Evolutionary conservation across 306 rosid genomes (phyloP).

Genomic region (Vigna unguiculata): DNA sequence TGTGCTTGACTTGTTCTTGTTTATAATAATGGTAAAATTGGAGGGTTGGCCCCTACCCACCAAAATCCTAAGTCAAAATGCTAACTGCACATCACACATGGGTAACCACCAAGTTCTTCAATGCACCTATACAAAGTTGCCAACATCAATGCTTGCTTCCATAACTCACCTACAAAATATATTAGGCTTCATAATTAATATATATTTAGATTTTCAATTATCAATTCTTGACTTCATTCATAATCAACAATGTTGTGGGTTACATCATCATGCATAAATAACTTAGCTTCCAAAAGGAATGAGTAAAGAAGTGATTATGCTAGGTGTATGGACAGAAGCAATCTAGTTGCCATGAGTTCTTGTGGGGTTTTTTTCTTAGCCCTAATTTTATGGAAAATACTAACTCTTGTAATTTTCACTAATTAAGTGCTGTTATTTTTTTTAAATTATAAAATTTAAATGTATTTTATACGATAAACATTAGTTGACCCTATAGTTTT

Average conservation of each 20-base stretch:
- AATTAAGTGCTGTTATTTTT: too few relatives aligned
- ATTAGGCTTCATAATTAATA: neutral
- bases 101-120: slow-evolving; percentile 11
- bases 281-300: slow-evolving; percentile 10
- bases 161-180: neutral
- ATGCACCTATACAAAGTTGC: neutral
- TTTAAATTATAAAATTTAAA: too few relatives aligned
- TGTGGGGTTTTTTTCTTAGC: neutral
- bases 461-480: too few relatives aligned
- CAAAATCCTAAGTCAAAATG: slow-evolving; percentile 17
- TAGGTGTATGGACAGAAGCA: slow-evolving; percentile 31
- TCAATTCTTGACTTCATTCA: slow-evolving; percentile 18
- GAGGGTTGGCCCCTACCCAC: slow-evolving; percentile 45
- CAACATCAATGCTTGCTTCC: slow-evolving; percentile 8
- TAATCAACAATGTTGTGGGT: slow-evolving; percentile 7
- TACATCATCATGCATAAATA: slow-evolving; percentile 13
- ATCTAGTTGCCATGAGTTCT: neutral
- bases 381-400: too few relatives aligned
- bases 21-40: slow-evolving; percentile 24
- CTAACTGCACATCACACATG: neutral
- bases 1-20: slow-evolving; percentile 39
- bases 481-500: neutral
- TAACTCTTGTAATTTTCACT: too few relatives aligned
- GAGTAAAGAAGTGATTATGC: slow-evolving; percentile 20
- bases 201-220: neutral